Evolutionary conservation across 2,329 filamentous ascomycete species (phyloP), one percentile per base, ranked within the genome.

Genomic region (Aurifilum marmelostoma): DNA sequence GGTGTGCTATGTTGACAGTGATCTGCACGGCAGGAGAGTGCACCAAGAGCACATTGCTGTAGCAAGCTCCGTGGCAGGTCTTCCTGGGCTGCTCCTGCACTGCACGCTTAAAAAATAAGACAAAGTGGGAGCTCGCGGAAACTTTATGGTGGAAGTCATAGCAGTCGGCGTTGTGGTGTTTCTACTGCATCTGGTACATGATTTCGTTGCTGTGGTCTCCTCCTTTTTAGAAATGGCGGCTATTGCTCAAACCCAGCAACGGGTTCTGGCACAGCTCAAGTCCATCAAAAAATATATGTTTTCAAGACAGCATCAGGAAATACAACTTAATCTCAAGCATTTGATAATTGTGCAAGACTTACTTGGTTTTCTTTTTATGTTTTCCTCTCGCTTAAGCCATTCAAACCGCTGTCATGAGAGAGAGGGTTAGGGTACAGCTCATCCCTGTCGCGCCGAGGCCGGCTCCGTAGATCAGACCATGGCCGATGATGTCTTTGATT

Each of bases 401-500:
- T 24, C 1, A 54, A 8, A 4, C 8, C 21, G 32, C 21, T 29
- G 56, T 43, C n/a, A n/a, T 14, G 21, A 27, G 8, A 16, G 2
- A 24, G 27, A 63, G 61, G 61, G 61, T 63, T 63, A 50, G 61
- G 61, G 61, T 63, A 18, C 2, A 16, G 29, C 32, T n/a, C 59
- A 62, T 43, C 61, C 61, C 41, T 63, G 16, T 32, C 41, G 2
- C 32, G 64, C 64, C 67, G 68, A 66, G 12, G 62, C 16, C 58
- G 60, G 65, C 52, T 56, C 62, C 65, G 52, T 34, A 41, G 3
- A 34, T 67, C 68, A 67, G 61, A 29, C 68, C 68, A 69, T 34
- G 37, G 37, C 52, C 65, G 64, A 69, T 69, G 68, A 69, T 67
- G 62, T 50, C 27, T 32, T 67, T 7, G 65, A 67, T 60, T 67